Evolutionary conservation across 2,329 filamentous ascomycete genomes (phyloP).

Genomic region (Nothophoma quercina): DNA sequence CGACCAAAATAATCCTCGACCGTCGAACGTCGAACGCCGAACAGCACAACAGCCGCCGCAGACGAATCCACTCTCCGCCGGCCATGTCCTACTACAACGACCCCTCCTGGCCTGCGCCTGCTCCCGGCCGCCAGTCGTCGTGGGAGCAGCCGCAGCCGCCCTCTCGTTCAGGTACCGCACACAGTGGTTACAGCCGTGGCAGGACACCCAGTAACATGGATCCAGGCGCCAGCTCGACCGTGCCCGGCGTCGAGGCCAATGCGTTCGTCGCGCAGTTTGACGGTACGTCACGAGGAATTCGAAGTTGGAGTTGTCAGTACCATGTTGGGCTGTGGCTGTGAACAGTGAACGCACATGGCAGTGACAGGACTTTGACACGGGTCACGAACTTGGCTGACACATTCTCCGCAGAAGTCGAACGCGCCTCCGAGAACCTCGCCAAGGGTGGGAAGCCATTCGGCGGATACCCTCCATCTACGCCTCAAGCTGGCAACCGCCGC

Average conservation of each 20-base stretch:
- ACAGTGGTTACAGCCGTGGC: conserved; percentile 22
- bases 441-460: conserved; percentile 95
- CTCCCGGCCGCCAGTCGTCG: conserved; percentile 68
- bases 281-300: conserved; percentile 66
- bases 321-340: conserved; percentile 3
- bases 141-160: conserved; percentile 78
- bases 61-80: conserved; percentile 15
- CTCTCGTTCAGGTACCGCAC: conserved; percentile 71
- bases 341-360: background rate
- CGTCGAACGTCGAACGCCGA: conserved; percentile 2
- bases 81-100: conserved; percentile 75
- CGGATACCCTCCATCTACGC: conserved; percentile 31
- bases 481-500: conserved; percentile 70
- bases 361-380: conserved; percentile 2
- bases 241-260: conserved; percentile 70
- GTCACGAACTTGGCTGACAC: conserved; percentile 22
- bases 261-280: conserved; percentile 90
- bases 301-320: background rate
- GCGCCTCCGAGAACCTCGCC: conserved; percentile 91
- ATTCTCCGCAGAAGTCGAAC: conserved; percentile 79
- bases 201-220: conserved; percentile 41
- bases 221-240: conserved; percentile 75
- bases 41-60: conserved; percentile 5
- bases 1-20: background rate
- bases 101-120: conserved; percentile 66